A percentile compares a stretch with the other conserved stretches of the same genome.
These are phyloP conservation scores for Fomitopsis betulina DNA, from an alignment of 1,284 basidiomycete species.

Conservation along the genomic window DNA sequence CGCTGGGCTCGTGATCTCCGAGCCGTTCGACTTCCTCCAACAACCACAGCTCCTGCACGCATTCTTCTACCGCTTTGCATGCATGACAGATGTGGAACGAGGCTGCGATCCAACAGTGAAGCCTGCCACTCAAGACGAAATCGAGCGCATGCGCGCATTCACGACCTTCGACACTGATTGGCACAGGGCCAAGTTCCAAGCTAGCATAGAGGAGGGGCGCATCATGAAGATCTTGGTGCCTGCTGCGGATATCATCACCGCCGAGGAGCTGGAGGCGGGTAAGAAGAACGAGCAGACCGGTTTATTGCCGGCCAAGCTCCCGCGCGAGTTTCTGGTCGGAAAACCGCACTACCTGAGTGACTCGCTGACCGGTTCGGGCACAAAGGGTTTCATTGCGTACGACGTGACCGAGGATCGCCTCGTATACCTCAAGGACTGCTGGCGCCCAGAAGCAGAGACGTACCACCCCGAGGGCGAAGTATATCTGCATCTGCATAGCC, in stretches of 20 bases:
- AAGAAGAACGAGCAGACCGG: not conserved
- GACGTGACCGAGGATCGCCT: too few relatives aligned
- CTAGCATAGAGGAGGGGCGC: not conserved
- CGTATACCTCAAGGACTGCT: not conserved
- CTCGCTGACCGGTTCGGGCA: not conserved
- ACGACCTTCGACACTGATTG: too few relatives aligned
- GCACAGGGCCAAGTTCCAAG: too few relatives aligned
- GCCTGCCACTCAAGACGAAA: not conserved
- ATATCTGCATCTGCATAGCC: too few relatives aligned
- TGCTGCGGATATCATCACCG: not conserved
- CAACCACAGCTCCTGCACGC: too few relatives aligned
- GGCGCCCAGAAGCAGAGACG: not conserved
- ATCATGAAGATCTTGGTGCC: not conserved
- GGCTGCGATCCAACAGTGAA: constrained; percentile 12
- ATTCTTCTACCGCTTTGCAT: too few relatives aligned
- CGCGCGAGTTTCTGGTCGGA: too few relatives aligned
- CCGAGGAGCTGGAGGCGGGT: not conserved
- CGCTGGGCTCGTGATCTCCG: too few relatives aligned
- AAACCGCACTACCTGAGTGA: not conserved
- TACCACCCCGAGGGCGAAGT: not conserved
- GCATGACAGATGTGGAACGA: not conserved
- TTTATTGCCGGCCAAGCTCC: too few relatives aligned
- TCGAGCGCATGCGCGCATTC: not conserved
- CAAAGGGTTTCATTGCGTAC: too few relatives aligned
- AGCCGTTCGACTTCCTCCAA: too few relatives aligned